Conservation (phyloP, 2,329 filamentous ascomycete species). For the Knoxdaviesia capensis region DNA sequence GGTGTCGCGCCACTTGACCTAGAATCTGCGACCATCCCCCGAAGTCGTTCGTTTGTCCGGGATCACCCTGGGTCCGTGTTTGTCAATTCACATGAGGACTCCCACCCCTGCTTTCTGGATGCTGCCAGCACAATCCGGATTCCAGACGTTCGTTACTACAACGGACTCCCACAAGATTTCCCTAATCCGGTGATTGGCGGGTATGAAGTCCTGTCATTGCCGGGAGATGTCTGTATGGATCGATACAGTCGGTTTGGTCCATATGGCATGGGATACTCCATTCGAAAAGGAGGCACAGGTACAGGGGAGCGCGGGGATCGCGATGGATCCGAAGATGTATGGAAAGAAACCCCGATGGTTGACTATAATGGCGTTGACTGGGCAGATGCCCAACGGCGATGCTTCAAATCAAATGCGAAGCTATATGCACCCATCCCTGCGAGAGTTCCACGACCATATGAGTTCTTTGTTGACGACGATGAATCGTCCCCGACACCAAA, state of each 20-base stretch:
- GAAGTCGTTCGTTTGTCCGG: conserved; percentile 31
- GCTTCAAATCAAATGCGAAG: conserved; percentile 46
- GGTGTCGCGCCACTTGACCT: background rate
- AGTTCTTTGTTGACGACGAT: conserved; percentile 27
- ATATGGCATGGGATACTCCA: conserved; percentile 76
- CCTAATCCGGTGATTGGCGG: conserved; percentile 76
- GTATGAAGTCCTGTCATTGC: conserved; percentile 58
- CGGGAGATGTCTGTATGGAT: conserved; percentile 82
- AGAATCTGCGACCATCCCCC: conserved; percentile 5
- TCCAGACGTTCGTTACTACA: conserved; percentile 52
- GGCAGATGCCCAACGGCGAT: conserved; percentile 58
- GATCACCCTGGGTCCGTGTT: conserved; percentile 17
- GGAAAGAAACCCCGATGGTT: conserved; percentile 49
- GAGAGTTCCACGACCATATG: conserved; percentile 20
- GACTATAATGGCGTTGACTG: conserved; percentile 63
- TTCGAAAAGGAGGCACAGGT: conserved; percentile 58
- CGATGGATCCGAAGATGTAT: conserved; percentile 62
- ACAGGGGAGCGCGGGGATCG: conserved; percentile 70
- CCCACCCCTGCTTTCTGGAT: conserved; percentile 66
- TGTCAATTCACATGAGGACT: conserved; percentile 22
- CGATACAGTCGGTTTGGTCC: conserved; percentile 73
- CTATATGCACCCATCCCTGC: conserved; percentile 38
- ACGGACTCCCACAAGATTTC: conserved; percentile 65
- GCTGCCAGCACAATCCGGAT: conserved; percentile 40
- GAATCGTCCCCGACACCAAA: no score